Evolutionary conservation across 2,329 filamentous ascomycete genomes (phyloP), one percentile per base, ranked within the genome.

Genomic region (Penicillium sp.): DNA sequence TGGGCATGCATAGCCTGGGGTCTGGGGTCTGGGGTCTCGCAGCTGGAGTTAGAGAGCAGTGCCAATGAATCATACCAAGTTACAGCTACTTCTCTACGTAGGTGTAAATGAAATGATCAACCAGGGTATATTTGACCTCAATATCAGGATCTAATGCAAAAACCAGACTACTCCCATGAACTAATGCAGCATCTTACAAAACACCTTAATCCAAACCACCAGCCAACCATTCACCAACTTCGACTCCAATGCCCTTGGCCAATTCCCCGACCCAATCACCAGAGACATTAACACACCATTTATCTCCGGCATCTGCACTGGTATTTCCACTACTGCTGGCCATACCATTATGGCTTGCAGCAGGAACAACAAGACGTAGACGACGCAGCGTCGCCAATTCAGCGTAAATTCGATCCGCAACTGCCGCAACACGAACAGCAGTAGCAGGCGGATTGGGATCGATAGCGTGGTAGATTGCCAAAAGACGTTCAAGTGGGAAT

Each of bases 401-500:
- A 1, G 73, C 67, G 40, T 76, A 76, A 52, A 80, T 72, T 10
- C 72, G 63, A 54, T 80, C 78, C 7, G 76, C 71, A 2, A 74
- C 67, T 0, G 72, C 71, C 5, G 63, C 59, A 18, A 68, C 64
- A n/a, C 71, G 64, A 13, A 73, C 67, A 3, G 68, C 65, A 3
- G 76, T 73, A 14, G 72, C 69, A 1, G 74, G 71, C 6, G 77
- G 77, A 39, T 76, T 75, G 1, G 74, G 74, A 44, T 79, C 73
- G 18, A 80, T 75, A 11, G 76, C 76, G 42, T 77, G 76, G 50
- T 77, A 77, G 24, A 80, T 78, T 1, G 78, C 77, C 8, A 79
- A 61, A 3, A 79, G 61, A 1, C 78, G 70, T 58, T 80, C 78
- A 4, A 80, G 60, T 0, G 74, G 70, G 54, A 80, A 80, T 0